Evolutionary conservation across 768 basidiomycete genomes (phyloP).

Genomic region (Boletus coccyginus): DNA sequence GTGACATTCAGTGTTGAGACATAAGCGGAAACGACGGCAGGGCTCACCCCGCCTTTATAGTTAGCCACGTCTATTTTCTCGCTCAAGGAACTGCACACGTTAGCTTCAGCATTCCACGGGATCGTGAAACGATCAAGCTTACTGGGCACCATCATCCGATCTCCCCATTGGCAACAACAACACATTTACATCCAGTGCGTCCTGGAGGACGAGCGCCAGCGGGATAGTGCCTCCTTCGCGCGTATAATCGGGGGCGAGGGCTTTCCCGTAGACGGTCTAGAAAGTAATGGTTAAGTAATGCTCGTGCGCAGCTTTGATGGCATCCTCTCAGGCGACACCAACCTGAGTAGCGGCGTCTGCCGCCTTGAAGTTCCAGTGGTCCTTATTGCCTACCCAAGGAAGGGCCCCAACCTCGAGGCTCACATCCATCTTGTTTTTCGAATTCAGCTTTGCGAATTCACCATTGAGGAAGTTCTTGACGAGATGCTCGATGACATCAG

Average conservation of each 20-base stretch:
- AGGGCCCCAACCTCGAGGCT: constrained; percentile 70
- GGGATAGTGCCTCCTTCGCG: constrained; percentile 84
- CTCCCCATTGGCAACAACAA: constrained; percentile 86
- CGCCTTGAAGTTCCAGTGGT: constrained; percentile 88
- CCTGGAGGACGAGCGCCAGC: constrained; percentile 83
- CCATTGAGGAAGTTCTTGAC: constrained; percentile 63
- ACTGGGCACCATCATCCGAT: constrained; percentile 91
- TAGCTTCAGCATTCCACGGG: neutral
- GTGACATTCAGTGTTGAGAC: too few species aligned
- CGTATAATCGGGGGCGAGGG: too few species aligned
- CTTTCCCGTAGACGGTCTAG: too few species aligned
- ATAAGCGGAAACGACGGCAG: neutral
- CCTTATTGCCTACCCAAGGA: constrained; percentile 77
- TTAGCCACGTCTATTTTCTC: constrained; percentile 37
- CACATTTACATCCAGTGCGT: constrained; percentile 74
- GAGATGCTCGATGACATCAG: constrained; percentile 60
- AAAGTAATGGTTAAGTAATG: too few species aligned
- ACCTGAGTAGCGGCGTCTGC: constrained; percentile 43
- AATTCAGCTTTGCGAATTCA: constrained; percentile 77
- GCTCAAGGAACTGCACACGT: neutral
- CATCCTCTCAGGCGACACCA: too few species aligned
- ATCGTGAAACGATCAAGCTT: constrained; percentile 21
- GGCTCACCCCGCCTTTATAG: constrained; percentile 72
- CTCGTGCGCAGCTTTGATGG: too few species aligned
- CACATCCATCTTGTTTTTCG: constrained; percentile 71